These are phyloP conservation scores for Plasmopara halstedii DNA, from an alignment of 352 stramenopile genomes.

Conservation along the genomic window DNA sequence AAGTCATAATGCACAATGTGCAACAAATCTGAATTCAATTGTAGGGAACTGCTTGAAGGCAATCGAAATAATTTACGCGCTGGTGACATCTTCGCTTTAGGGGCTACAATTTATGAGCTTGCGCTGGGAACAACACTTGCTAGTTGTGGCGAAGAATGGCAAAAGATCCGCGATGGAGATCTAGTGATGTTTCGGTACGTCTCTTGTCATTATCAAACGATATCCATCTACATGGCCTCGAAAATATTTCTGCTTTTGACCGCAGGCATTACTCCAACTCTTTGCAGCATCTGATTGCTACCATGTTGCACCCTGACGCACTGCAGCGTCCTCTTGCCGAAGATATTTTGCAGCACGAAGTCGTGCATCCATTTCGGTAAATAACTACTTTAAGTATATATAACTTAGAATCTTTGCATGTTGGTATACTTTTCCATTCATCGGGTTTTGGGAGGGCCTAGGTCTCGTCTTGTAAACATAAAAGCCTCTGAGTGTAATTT, in stretches of 20 bases:
- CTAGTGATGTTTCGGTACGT: conserved; percentile 65
- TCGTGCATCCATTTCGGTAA: conserved; percentile 58
- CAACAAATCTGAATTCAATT: conserved; percentile 1
- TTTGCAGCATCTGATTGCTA: conserved; percentile 76
- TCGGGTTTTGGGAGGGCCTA: too few species aligned
- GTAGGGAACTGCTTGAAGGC: conserved; percentile 69
- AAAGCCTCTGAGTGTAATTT: too few species aligned
- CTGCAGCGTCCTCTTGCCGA: conserved; percentile 69
- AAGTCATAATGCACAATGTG: background rate
- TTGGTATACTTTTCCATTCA: too few species aligned
- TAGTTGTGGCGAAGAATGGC: conserved; percentile 73
- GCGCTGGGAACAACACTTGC: conserved; percentile 59
- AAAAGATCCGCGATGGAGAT: conserved; percentile 81
- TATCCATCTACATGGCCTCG: background rate
- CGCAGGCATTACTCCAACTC: conserved; percentile 81
- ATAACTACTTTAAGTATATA: background rate
- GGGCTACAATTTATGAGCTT: conserved; percentile 79
- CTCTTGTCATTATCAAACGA: background rate
- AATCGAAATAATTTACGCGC: conserved; percentile 67
- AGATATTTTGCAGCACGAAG: conserved; percentile 81
- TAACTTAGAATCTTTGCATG: conserved; percentile 6
- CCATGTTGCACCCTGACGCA: conserved; percentile 84
- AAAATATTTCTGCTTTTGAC: background rate
- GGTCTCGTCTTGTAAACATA: too few species aligned
- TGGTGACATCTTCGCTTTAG: conserved; percentile 80